phyloP scores from a whole-genome alignment of 108 stramenopile species.

The Bacterosira constricta region DNA sequence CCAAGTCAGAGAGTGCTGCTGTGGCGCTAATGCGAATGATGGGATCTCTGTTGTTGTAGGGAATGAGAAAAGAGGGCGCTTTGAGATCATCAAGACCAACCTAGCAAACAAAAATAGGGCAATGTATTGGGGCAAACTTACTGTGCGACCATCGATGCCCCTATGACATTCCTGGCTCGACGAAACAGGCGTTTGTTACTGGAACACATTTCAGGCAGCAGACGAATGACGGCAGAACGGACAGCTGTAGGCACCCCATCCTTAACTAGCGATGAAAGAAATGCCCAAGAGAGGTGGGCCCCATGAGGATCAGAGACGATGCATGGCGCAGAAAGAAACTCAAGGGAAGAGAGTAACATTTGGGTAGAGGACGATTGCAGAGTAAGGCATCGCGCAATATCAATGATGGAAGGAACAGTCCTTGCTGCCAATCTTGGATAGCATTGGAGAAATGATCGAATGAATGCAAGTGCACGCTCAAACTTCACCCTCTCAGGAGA shows the following conservation, averaged over 20 bases:
- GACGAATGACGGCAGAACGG: conserved; percentile 55
- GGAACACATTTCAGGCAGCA: conserved; percentile 63
- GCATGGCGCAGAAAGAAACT: conserved; percentile 27
- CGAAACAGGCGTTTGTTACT: conserved; percentile 69
- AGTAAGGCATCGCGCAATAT: conserved; percentile 9
- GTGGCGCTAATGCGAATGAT: conserved; percentile 68
- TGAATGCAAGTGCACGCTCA: conserved; percentile 10
- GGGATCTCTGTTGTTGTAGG: conserved; percentile 17
- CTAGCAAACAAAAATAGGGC: background rate
- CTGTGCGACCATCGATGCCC: conserved; percentile 41
- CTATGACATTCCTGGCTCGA: conserved; percentile 64
- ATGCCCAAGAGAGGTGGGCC: conserved; percentile 67
- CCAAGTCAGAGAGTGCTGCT: conserved; percentile 69
- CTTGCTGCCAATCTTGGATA: conserved; percentile 38
- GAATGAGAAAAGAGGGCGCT: background rate
- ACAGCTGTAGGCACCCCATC: conserved; percentile 46
- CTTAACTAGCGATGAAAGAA: conserved; percentile 50
- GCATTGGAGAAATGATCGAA: conserved; percentile 22
- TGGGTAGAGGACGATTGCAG: background rate
- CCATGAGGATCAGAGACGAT: conserved; percentile 68
- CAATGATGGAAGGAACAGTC: conserved; percentile 26
- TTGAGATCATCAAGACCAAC: too few species aligned
- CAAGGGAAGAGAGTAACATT: conserved; percentile 1
- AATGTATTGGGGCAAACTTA: conserved; percentile 12
- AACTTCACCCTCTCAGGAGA: background rate